Evolutionary conservation across 768 basidiomycete species (phyloP), one percentile per base, ranked within the genome.

Genomic region (Exsudoporus frostii): DNA sequence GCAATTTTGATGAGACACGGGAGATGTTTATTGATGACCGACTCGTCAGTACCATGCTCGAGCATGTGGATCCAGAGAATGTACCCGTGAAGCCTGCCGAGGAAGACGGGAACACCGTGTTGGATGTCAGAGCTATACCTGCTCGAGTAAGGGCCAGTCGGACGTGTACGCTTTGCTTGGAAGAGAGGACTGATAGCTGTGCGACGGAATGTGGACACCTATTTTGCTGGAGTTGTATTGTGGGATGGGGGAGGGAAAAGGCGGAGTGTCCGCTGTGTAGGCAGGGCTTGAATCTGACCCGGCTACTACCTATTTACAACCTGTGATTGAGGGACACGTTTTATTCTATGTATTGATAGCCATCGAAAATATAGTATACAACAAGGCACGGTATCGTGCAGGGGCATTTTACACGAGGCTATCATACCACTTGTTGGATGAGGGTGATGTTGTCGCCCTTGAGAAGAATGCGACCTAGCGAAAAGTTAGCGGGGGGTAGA

Each of bases 401-500:
- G 40, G 36, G 42, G 27, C 19, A 17, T 65, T 63, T 58, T 66
- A 52, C 29, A 45, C 44, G 19, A 29, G 27, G 37, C 40, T 29
- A 41, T 71, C 58, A 74, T 65, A 65, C 68, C 27, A 75, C 59
- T 73, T 86, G 89, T 67, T 96, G 92, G 68, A 98, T 96, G 49
- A 95, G 82, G n/a, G 96, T 98, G 66, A 98, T 98, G 69, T 95
- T 97, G 69, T 98, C 96, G 54, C 96, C 96, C 73, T 98, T 98
- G 58, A 98, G 78, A 61, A 98, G 78, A 70, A 98, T 92, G 53
- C 96, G 91, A 19, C 96, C 96, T 98, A 63, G 11, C 22, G 32
- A 25, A 8, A 22, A 4, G 44, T 47, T 7, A 53, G 42, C 10
- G 29, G 45, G 27, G 47, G 29, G 46, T 0, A 50, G 14, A 22